These are phyloP conservation scores for Dentipellis sp. DNA, from an alignment of 768 basidiomycete genomes.

Conservation along the genomic window DNA sequence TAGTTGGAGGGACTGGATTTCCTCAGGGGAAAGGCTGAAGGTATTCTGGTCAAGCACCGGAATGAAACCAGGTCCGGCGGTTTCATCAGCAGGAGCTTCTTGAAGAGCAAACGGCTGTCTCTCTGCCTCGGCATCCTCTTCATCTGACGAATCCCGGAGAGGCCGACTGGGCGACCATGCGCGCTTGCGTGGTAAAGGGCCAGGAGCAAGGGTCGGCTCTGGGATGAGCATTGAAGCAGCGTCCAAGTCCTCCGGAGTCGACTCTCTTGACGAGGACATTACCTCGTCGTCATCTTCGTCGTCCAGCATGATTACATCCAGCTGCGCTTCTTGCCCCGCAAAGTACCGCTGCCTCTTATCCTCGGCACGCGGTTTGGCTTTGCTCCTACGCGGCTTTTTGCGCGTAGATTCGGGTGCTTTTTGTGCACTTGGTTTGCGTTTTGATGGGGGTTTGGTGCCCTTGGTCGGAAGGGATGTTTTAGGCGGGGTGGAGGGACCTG, in stretches of 20 bases:
- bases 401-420: constrained; percentile 15
- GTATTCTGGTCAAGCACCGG: constrained; percentile 36
- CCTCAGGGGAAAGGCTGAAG: constrained; percentile 33
- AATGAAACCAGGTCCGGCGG: constrained; percentile 28
- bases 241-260: constrained; percentile 18
- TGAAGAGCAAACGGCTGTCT: not conserved
- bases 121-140: constrained; percentile 25
- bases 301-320: not conserved
- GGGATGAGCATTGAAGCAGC: not conserved
- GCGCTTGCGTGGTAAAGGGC: constrained; percentile 16
- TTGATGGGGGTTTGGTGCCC: constrained; percentile 24
- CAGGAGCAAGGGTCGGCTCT: not conserved
- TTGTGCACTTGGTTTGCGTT: constrained; percentile 33
- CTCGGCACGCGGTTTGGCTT: constrained; percentile 15
- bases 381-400: constrained; percentile 22
- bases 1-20: constrained; percentile 25
- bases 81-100: constrained; percentile 3
- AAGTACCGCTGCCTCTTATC: constrained; percentile 25
- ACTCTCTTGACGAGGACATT: constrained; percentile 26
- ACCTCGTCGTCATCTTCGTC: constrained; percentile 16
- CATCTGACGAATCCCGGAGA: constrained; percentile 19
- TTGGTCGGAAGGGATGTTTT: constrained; percentile 12
- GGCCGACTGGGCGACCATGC: constrained; percentile 54
- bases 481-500: constrained; percentile 3
- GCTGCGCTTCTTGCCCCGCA: not conserved